phyloP scores from a whole-genome alignment of 768 basidiomycete species.

The Suillus ampliporus region DNA sequence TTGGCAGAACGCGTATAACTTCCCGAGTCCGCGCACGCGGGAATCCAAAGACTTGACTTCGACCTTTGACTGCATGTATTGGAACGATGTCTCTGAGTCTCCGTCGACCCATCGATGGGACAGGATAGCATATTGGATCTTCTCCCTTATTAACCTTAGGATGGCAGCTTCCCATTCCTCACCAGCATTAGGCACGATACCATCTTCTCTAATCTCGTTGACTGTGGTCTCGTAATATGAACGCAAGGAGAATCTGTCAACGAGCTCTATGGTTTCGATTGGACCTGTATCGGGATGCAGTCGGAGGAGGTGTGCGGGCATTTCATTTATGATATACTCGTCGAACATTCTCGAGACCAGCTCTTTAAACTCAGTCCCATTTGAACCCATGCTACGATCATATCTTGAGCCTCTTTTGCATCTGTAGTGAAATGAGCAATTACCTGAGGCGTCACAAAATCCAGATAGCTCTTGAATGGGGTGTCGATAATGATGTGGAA shows the following conservation, averaged over 20 bases:
- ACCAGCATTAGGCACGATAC: neutral
- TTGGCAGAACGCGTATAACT: conserved; percentile 14
- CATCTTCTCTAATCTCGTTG: conserved; percentile 4
- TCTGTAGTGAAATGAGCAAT: neutral
- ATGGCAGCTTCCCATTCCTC: conserved; percentile 9
- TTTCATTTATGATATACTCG: conserved; percentile 15
- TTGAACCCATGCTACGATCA: neutral
- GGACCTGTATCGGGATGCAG: conserved; percentile 4
- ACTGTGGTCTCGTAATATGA: conserved; percentile 1
- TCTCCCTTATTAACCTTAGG: neutral
- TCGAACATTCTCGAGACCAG: conserved; percentile 5
- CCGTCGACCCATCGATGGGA: conserved; percentile 16
- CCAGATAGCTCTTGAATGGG: neutral
- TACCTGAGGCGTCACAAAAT: neutral
- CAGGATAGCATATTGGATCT: conserved; percentile 14
- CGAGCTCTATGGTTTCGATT: conserved; percentile 3
- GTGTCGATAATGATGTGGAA: neutral
- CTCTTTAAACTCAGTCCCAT: neutral
- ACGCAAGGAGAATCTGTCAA: conserved; percentile 5
- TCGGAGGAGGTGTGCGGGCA: conserved; percentile 13
- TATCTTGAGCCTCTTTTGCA: neutral
- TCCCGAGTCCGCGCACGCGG: neutral
- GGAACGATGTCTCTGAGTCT: conserved; percentile 10
- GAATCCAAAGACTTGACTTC: neutral
- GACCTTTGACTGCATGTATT: conserved; percentile 7